Evolutionary conservation across 1,139 yeast genomes (phyloP).

Genomic region (Pichia sp.): DNA sequence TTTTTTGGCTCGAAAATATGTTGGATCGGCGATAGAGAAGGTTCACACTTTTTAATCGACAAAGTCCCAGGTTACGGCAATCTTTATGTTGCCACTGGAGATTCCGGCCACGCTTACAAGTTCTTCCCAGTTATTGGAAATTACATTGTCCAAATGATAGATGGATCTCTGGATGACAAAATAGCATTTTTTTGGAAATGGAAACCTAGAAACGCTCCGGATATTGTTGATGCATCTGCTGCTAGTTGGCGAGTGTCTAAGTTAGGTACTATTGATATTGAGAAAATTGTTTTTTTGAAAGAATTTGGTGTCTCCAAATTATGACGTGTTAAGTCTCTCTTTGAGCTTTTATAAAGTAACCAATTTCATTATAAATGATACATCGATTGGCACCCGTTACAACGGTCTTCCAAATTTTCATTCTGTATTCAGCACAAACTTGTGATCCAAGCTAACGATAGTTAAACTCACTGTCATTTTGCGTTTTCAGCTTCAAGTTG

Average conservation of each 20-base stretch:
- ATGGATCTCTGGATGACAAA: slow-evolving; percentile 28
- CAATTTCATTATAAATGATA: no score
- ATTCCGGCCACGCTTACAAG: slow-evolving; percentile 44
- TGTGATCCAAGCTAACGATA: not conserved
- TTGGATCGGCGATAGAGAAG: slow-evolving; percentile 46
- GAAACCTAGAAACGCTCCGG: slow-evolving; percentile 23
- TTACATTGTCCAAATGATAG: slow-evolving; percentile 33
- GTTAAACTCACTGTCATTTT: not conserved
- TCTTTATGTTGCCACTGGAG: slow-evolving; percentile 36
- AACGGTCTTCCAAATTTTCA: no score
- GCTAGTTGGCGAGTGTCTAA: slow-evolving; percentile 35
- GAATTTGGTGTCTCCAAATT: slow-evolving; percentile 11
- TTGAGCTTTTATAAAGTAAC: no score
- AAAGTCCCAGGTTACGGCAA: slow-evolving; percentile 34
- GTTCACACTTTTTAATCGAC: slow-evolving; percentile 42
- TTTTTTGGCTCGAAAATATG: slow-evolving; percentile 39
- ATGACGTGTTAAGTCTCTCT: no score
- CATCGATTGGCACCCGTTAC: no score
- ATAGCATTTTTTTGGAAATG: slow-evolving; percentile 34
- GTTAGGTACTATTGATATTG: slow-evolving; percentile 29
- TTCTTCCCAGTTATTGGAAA: slow-evolving; percentile 42
- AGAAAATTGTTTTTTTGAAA: slow-evolving; percentile 26
- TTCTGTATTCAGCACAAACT: no score
- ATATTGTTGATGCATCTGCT: slow-evolving; percentile 29
- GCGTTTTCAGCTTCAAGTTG: slow-evolving; percentile 12